Percentiles rank a stretch among this genome's conserved stretches.
Evolutionary conservation across 1,284 basidiomycete species (phyloP).

Genomic region (Ustilago hordei): DNA sequence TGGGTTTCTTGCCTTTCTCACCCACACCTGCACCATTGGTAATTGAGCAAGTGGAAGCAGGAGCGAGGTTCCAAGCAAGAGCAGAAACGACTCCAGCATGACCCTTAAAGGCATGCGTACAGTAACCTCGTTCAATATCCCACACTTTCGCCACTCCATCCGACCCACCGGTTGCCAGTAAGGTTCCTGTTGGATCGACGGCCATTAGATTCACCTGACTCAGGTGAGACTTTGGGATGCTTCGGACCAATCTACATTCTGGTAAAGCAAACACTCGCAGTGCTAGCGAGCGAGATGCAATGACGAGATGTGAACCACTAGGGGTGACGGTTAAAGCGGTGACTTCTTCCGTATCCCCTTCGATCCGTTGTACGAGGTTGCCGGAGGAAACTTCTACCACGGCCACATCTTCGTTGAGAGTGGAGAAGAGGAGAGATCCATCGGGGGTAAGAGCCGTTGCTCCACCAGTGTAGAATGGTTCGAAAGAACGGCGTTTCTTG

Average conservation of each 20-base stretch:
- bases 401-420: constrained; percentile 85
- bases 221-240: constrained; percentile 85
- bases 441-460: constrained; percentile 81
- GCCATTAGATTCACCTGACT: constrained; percentile 87
- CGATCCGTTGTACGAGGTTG: constrained; percentile 73
- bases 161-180: constrained; percentile 93
- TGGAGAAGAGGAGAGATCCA: constrained; percentile 83
- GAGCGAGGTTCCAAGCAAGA: constrained; percentile 84
- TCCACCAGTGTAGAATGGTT: constrained; percentile 68
- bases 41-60: constrained; percentile 68
- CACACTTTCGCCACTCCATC: constrained; percentile 98
- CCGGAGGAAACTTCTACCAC: constrained; percentile 84
- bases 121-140: constrained; percentile 87
- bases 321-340: constrained; percentile 71
- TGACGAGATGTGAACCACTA: constrained; percentile 70
- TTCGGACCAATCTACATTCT: constrained; percentile 73
- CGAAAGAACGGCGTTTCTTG: constrained; percentile 45
- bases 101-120: constrained; percentile 89
- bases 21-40: neutral
- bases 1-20: constrained; percentile 10
- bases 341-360: constrained; percentile 72
- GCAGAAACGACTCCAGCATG: constrained; percentile 96
- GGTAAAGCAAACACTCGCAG: constrained; percentile 73
- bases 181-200: constrained; percentile 85
- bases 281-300: constrained; percentile 72